Evolutionary conservation across 1,284 basidiomycete species (phyloP).

Genomic region (Ceratobasidium sp.): DNA sequence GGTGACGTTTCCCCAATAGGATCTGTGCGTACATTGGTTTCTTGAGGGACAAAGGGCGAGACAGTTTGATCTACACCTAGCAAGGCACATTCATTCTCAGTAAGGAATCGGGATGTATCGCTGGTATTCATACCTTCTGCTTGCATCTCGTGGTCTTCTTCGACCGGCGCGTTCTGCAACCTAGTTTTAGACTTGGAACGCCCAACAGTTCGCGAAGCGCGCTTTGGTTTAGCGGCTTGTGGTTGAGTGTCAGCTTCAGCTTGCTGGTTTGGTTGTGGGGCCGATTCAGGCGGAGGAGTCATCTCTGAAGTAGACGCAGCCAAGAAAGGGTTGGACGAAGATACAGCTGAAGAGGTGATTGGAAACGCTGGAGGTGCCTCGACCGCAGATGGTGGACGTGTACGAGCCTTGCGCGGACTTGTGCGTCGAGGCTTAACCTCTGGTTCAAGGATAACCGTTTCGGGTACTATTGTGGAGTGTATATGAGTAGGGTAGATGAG

Average conservation of each 20-base stretch:
- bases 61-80: not conserved
- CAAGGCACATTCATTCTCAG: not conserved
- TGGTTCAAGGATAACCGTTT: constrained; percentile 11
- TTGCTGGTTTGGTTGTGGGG: not conserved
- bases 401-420: constrained; percentile 40
- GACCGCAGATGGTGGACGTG: constrained; percentile 9
- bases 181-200: constrained; percentile 39
- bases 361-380: not conserved
- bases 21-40: too few species aligned
- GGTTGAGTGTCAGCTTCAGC: not conserved
- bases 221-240: constrained; percentile 12
- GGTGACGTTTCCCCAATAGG: not conserved
- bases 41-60: not conserved
- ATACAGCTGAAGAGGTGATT: not conserved
- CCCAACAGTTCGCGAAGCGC: constrained; percentile 18
- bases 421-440: constrained; percentile 35
- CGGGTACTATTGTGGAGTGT: not conserved
- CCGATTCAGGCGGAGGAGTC: not conserved
- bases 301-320: constrained; percentile 4
- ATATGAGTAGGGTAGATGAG: not conserved
- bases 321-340: constrained; percentile 4
- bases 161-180: constrained; percentile 10
- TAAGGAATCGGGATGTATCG: not conserved
- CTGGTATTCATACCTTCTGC: not conserved
- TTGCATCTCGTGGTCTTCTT: constrained; percentile 3